Conservation (phyloP, 148 eudicot genomes). For the Spergularia marina region DNA sequence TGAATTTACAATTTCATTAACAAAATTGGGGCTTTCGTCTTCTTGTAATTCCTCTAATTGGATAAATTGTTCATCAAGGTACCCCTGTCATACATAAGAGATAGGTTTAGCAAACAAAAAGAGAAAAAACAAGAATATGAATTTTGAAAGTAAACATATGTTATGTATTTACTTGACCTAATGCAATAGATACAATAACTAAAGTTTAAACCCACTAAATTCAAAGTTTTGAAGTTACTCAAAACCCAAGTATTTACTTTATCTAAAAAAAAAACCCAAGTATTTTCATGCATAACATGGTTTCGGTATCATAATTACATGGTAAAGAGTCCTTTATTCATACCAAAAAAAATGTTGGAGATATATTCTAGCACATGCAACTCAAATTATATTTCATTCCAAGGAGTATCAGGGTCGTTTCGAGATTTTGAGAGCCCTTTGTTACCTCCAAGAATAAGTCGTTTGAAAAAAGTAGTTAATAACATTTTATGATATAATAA, state of each 20-base stretch:
- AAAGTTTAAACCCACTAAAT: not conserved
- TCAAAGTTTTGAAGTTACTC: not conserved
- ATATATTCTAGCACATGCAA: no score
- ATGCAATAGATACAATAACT: not conserved
- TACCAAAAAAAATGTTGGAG: no score
- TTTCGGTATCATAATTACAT: not conserved
- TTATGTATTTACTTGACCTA: not conserved
- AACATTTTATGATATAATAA: no score
- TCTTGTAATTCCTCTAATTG: slow-evolving; percentile 74
- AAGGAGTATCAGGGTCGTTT: no score
- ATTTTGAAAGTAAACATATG: not conserved
- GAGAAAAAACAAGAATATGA: not conserved
- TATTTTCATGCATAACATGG: not conserved
- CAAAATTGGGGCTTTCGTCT: slow-evolving; percentile 63
- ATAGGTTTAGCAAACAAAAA: not conserved
- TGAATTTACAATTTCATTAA: slow-evolving; percentile 64
- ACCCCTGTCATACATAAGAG: slow-evolving; percentile 43
- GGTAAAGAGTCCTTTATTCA: not conserved
- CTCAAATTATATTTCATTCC: no score
- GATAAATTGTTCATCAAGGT: slow-evolving; percentile 68
- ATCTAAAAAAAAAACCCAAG: not conserved
- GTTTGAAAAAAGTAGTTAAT: no score
- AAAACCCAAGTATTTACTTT: not conserved
- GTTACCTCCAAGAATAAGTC: no score
- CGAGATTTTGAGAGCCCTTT: no score